Evolutionary conservation across 371 early-diverging fungal genomes (phyloP).

Genomic region (Mucor mucedo): DNA sequence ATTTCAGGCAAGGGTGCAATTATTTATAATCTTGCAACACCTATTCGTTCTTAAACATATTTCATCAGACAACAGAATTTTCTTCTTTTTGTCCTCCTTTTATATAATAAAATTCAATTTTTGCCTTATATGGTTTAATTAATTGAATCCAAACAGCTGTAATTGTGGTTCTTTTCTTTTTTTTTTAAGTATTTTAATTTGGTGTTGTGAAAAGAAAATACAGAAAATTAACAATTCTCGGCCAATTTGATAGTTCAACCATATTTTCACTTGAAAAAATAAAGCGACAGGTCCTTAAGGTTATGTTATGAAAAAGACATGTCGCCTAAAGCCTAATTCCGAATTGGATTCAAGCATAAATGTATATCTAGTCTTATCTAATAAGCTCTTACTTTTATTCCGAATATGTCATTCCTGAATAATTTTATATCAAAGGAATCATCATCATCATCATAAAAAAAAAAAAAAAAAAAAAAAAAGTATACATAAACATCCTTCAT

Average conservation of each 20-base stretch:
- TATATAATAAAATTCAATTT: neutral
- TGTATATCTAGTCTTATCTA: neutral
- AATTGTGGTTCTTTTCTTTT: neutral
- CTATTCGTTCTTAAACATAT: slow-evolving; percentile 32
- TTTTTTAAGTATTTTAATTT: slow-evolving; percentile 5
- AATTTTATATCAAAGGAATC: slow-evolving; percentile 1
- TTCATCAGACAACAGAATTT: slow-evolving; percentile 1
- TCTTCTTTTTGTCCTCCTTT: neutral
- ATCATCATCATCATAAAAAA: neutral
- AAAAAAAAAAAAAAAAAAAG: slow-evolving; percentile 6
- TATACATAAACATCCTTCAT: slow-evolving; percentile 13
- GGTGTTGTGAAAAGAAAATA: neutral
- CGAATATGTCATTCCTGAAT: slow-evolving; percentile 16
- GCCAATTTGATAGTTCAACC: neutral
- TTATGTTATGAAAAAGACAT: no score
- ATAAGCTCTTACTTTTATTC: slow-evolving; percentile 7
- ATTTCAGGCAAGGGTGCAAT: slow-evolving; percentile 41
- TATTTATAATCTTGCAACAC: slow-evolving; percentile 54
- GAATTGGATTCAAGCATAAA: no score
- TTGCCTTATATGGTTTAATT: slow-evolving; percentile 5
- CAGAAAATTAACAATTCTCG: slow-evolving; percentile 4
- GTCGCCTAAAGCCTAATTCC: no score
- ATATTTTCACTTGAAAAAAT: no score
- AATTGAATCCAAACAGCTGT: neutral
- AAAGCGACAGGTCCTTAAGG: no score